Conservation (phyloP, 768 basidiomycete species). For the Kwoniella bestiolae region DNA sequence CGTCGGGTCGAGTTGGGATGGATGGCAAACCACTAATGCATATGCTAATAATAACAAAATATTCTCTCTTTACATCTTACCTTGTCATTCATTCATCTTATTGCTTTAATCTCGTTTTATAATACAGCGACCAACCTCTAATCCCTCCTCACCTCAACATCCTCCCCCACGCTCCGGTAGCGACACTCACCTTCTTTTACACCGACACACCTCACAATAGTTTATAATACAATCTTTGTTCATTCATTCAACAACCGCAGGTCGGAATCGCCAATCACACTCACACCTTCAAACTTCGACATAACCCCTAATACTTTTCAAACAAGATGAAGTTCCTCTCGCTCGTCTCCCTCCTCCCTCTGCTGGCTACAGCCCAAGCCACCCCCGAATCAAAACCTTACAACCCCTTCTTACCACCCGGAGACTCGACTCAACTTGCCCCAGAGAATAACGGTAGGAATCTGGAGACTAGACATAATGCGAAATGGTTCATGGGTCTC, state of each 20-base stretch:
- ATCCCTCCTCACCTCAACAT: constrained; percentile 3
- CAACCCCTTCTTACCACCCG: constrained; percentile 16
- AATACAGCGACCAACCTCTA: background rate
- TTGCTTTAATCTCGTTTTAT: too few species aligned
- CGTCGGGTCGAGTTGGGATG: background rate
- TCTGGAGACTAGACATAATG: constrained; percentile 8
- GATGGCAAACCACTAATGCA: background rate
- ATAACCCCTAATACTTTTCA: background rate
- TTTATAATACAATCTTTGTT: background rate
- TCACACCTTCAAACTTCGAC: constrained; percentile 1
- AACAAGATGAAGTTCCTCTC: constrained; percentile 24
- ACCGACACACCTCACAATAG: background rate
- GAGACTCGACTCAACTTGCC: background rate
- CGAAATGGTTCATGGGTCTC: constrained; percentile 15
- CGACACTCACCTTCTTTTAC: background rate
- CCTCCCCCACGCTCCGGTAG: constrained; percentile 9
- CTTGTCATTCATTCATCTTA: constrained; percentile 3
- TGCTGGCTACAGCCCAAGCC: constrained; percentile 12
- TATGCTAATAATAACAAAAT: too few species aligned
- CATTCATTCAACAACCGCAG: background rate
- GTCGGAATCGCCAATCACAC: background rate
- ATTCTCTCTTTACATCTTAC: constrained; percentile 2
- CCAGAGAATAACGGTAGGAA: background rate
- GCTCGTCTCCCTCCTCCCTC: constrained; percentile 15
- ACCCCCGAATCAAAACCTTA: constrained; percentile 5